These are phyloP conservation scores for Colletotrichum zoysiae DNA, from an alignment of 2,329 filamentous ascomycete species.

Conservation along the genomic window DNA sequence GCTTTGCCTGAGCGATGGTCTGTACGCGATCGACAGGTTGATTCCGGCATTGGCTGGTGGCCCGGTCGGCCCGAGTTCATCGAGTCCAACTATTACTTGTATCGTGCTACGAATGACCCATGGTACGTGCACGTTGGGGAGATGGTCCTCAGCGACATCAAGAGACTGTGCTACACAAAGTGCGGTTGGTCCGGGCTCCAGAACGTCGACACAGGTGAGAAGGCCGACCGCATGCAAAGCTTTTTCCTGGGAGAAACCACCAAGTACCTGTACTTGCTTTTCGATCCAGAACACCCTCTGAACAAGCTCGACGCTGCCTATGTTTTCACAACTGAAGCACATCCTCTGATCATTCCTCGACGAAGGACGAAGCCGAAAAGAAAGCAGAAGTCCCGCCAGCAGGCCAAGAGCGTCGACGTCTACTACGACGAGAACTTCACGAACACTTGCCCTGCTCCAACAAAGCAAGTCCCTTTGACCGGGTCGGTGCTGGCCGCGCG, in stretches of 20 bases:
- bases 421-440: constrained; percentile 62
- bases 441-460: constrained; percentile 76
- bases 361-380: constrained; percentile 45
- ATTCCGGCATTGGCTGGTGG: constrained; percentile 93
- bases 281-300: constrained; percentile 86
- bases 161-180: constrained; percentile 86
- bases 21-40: constrained; percentile 83
- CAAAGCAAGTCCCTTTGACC: constrained; percentile 71
- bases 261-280: constrained; percentile 95
- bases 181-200: constrained; percentile 96
- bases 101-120: constrained; percentile 90
- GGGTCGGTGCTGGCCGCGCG: constrained; percentile 85
- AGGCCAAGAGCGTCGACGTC: constrained; percentile 46
- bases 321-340: constrained; percentile 96
- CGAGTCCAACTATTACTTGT: constrained; percentile 97
- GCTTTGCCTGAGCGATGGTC: constrained; percentile 96
- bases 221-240: constrained; percentile 96
- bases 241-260: constrained; percentile 98
- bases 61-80: constrained; percentile 95
- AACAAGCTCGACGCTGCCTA: constrained; percentile 89
- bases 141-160: constrained; percentile 92
- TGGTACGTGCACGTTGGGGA: constrained; percentile 98
- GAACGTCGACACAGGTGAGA: constrained; percentile 84
- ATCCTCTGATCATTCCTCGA: constrained; percentile 87
- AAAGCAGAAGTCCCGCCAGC: constrained; percentile 30